phyloP scores from a whole-genome alignment of 495 filamentous ascomycete genomes.

The Hypomontagnella submonticulosa region DNA sequence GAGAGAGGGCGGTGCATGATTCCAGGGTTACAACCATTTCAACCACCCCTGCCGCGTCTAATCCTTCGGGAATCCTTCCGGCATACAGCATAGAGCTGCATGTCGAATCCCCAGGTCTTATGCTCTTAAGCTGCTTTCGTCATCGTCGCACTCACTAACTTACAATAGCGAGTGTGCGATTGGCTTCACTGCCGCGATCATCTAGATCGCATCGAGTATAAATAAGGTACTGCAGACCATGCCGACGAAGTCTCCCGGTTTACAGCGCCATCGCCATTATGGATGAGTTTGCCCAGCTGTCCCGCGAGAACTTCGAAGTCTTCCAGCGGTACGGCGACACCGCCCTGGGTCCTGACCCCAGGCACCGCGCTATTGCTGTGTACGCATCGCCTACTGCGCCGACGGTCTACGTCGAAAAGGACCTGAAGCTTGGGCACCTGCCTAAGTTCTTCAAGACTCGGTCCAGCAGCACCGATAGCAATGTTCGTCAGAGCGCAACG shows the following conservation, averaged over 20 bases:
- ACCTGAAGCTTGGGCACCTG: conserved; percentile 20
- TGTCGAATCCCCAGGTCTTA: background rate
- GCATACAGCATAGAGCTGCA: background rate
- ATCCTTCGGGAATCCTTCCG: too few relatives aligned
- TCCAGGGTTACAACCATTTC: conserved; percentile 1
- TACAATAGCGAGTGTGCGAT: too few relatives aligned
- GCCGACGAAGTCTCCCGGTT: conserved; percentile 20
- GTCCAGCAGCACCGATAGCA: background rate
- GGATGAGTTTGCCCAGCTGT: conserved; percentile 41
- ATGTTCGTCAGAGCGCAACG: background rate
- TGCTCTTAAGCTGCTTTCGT: background rate
- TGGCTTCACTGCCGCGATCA: background rate
- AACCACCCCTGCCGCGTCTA: background rate
- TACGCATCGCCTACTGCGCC: conserved; percentile 15
- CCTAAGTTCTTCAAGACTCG: conserved; percentile 24
- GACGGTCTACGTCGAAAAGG: conserved; percentile 27
- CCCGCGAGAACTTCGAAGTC: conserved; percentile 41
- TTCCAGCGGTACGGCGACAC: conserved; percentile 35
- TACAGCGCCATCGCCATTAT: conserved; percentile 20
- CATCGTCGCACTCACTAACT: background rate
- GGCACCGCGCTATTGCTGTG: conserved; percentile 27
- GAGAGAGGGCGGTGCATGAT: too few relatives aligned
- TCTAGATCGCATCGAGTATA: background rate
- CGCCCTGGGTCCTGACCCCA: conserved; percentile 28
- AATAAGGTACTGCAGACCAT: conserved; percentile 3